Percentiles rank a stretch among this genome's conserved stretches.
Conservation (phyloP, 2,329 filamentous ascomycete species). For the Ophiostoma himal-ulmi region DNA sequence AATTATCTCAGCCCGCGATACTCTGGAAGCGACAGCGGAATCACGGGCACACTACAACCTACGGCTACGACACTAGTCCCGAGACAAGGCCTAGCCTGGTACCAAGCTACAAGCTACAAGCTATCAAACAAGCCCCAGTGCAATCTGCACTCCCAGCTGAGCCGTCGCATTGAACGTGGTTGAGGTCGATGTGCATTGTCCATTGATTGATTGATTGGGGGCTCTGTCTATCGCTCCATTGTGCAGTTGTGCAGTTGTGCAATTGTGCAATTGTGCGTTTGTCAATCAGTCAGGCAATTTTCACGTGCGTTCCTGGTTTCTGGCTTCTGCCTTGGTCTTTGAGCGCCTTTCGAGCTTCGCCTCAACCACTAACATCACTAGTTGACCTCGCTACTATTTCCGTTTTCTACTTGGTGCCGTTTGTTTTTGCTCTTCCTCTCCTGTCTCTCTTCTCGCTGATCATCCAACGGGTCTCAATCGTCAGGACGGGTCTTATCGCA, state of each 20-base stretch:
- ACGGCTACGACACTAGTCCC: background rate
- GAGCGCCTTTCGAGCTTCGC: background rate
- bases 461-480: background rate
- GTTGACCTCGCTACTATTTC: slow-evolving; percentile 1
- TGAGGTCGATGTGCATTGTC: background rate
- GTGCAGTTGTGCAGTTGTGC: background rate
- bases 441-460: background rate
- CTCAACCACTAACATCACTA: background rate
- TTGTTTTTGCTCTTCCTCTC: background rate
- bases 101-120: too few species aligned
- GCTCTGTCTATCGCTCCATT: background rate
- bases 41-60: background rate
- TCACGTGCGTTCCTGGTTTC: background rate
- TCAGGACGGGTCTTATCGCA: background rate
- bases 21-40: background rate
- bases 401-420: background rate
- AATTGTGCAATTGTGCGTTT: background rate
- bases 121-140: background rate
- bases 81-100: background rate
- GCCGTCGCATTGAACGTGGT: background rate
- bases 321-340: background rate
- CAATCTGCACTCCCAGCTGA: slow-evolving; percentile 4
- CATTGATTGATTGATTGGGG: background rate
- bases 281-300: background rate
- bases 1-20: background rate